A percentile compares a stretch with the other conserved stretches of the same genome.
Conservation (phyloP, 495 filamentous ascomycete genomes). For the Penicillium coprophilum region DNA sequence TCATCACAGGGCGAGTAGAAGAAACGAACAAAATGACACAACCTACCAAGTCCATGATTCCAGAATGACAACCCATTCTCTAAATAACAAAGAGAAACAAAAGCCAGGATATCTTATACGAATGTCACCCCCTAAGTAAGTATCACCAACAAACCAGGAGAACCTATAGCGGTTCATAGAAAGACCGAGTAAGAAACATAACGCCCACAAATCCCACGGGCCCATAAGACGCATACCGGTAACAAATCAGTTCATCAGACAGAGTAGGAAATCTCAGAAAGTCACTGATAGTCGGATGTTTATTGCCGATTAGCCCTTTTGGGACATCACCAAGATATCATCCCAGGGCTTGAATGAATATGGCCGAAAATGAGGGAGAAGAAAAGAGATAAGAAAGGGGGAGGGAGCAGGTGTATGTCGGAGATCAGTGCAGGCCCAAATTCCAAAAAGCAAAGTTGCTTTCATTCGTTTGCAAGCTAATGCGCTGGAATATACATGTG, state of each 20-base stretch:
- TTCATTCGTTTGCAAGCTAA: neutral
- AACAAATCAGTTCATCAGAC: neutral
- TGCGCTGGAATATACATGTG: neutral
- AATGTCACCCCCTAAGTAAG: too few relatives aligned
- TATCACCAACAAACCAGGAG: neutral
- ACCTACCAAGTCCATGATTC: neutral
- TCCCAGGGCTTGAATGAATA: neutral
- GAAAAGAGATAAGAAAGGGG: neutral
- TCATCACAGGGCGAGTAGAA: slow-evolving; percentile 23
- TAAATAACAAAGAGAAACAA: neutral
- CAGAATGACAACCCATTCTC: neutral
- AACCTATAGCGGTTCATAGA: neutral
- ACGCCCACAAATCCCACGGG: neutral
- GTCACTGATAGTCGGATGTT: neutral
- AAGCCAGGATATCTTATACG: neutral
- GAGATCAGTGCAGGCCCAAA: neutral
- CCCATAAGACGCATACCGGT: neutral
- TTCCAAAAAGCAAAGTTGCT: neutral
- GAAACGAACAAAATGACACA: neutral
- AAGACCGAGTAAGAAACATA: neutral
- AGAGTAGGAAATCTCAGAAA: neutral
- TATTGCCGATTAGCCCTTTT: neutral
- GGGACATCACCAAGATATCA: neutral
- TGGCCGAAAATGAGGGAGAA: neutral
- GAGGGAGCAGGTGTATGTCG: neutral